Conservation (phyloP, 192 early-diverging fungal species). For the Coemansia aciculifera region DNA sequence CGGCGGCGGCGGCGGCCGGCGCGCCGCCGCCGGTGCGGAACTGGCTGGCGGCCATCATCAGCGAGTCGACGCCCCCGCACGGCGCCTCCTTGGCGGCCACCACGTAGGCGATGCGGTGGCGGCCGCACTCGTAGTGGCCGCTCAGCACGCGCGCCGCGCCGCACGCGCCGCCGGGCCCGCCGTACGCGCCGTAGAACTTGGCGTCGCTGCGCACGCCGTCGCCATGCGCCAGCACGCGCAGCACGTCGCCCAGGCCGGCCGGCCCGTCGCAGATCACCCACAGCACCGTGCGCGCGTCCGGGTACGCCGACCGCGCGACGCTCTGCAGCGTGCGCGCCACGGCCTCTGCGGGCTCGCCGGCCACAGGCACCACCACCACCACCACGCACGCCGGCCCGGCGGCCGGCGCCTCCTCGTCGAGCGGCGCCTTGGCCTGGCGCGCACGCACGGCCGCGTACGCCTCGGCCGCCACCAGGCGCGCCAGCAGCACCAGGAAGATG, state of each 20-base stretch:
- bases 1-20: too few species aligned
- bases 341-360: conserved; percentile 32
- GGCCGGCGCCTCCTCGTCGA: neutral
- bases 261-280: conserved; percentile 52
- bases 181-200: conserved; percentile 50
- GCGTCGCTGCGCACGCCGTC: conserved; percentile 35
- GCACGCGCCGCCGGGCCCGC: conserved; percentile 28
- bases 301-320: conserved; percentile 44
- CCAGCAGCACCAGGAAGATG: conserved; percentile 43
- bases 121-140: conserved; percentile 86
- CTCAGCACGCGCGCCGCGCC: conserved; percentile 72
- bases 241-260: conserved; percentile 21
- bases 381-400: conserved; percentile 29
- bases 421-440: conserved; percentile 23
- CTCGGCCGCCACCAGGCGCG: conserved; percentile 39
- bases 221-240: conserved; percentile 42
- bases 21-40: conserved; percentile 40
- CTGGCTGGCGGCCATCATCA: conserved; percentile 53
- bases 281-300: conserved; percentile 41
- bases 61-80: conserved; percentile 48
- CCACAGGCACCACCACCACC: conserved; percentile 43
- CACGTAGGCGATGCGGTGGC: conserved; percentile 89
- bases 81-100: conserved; percentile 79
- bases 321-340: conserved; percentile 46
- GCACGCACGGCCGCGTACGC: conserved; percentile 31